Percentiles rank a stretch among this genome's conserved stretches.
These are phyloP conservation scores for Tillandsia leiboldiana DNA, from an alignment of 176 grass and related monocot species.

Conservation along the genomic window DNA sequence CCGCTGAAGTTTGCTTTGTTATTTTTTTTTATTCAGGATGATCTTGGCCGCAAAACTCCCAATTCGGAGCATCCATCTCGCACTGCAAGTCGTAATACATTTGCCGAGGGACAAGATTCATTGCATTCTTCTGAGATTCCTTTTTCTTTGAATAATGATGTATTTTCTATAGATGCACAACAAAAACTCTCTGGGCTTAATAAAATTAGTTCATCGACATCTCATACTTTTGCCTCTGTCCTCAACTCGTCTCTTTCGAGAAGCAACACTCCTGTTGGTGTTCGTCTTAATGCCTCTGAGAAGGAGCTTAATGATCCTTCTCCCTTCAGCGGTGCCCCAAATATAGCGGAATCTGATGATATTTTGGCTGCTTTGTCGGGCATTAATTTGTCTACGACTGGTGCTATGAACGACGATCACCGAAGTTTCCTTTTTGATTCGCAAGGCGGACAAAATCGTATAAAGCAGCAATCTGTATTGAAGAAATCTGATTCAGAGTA, in stretches of 20 bases:
- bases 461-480: slow-evolving; percentile 35
- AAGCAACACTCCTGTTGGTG: slow-evolving; percentile 56
- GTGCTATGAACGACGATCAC: slow-evolving; percentile 24
- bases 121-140: slow-evolving; percentile 40
- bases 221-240: slow-evolving; percentile 64
- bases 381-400: slow-evolving; percentile 56
- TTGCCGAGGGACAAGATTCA: slow-evolving; percentile 47
- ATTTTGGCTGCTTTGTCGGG: slow-evolving; percentile 70
- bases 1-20: slow-evolving; percentile 1
- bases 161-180: slow-evolving; percentile 25
- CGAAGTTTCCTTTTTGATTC: slow-evolving; percentile 39
- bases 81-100: slow-evolving; percentile 56
- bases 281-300: slow-evolving; percentile 42
- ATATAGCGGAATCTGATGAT: slow-evolving; percentile 58
- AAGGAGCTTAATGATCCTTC: slow-evolving; percentile 40
- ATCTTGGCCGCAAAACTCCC: slow-evolving; percentile 46
- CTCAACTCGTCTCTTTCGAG: slow-evolving; percentile 54
- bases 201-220: slow-evolving; percentile 32
- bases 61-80: slow-evolving; percentile 49
- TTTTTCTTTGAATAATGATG: slow-evolving; percentile 37
- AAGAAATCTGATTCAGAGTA: slow-evolving; percentile 43
- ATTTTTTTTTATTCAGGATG: slow-evolving; percentile 51
- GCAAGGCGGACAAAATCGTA: slow-evolving; percentile 31
- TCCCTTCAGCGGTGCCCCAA: slow-evolving; percentile 47
- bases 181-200: slow-evolving; percentile 24